Evolutionary conservation across 2,329 filamentous ascomycete genomes (phyloP).

Genomic region (Decorospora gaudefroyi): DNA sequence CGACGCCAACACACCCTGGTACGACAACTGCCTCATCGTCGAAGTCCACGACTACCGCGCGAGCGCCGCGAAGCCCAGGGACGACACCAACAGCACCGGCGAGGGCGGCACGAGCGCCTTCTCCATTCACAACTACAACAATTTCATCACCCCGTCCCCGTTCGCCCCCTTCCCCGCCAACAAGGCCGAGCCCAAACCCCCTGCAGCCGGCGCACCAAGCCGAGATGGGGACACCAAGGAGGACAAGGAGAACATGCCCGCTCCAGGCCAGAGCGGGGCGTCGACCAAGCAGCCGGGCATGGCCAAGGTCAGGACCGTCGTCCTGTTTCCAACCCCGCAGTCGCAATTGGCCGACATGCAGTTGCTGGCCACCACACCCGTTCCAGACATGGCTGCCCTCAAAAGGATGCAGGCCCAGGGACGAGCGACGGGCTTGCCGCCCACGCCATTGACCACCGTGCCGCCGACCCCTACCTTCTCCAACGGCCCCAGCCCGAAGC

Average conservation of each 20-base stretch:
- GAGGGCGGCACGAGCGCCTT: slow-evolving; percentile 68
- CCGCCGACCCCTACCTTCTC: slow-evolving; percentile 63
- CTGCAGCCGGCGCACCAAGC: slow-evolving; percentile 25
- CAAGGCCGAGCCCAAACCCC: slow-evolving; percentile 34
- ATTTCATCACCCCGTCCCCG: slow-evolving; percentile 86
- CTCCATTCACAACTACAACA: slow-evolving; percentile 91
- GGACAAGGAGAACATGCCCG: slow-evolving; percentile 63
- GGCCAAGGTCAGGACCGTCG: slow-evolving; percentile 71
- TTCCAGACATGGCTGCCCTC: slow-evolving; percentile 55
- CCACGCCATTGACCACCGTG: slow-evolving; percentile 62
- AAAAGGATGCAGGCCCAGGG: slow-evolving; percentile 55
- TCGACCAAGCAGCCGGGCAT: slow-evolving; percentile 53
- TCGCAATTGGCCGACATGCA: slow-evolving; percentile 76
- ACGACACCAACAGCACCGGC: slow-evolving; percentile 54
- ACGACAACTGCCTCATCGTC: slow-evolving; percentile 90
- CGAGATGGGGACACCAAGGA: slow-evolving; percentile 36
- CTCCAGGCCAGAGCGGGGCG: slow-evolving; percentile 53
- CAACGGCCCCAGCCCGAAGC: slow-evolving; percentile 69
- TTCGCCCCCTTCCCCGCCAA: slow-evolving; percentile 70
- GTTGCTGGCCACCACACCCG: slow-evolving; percentile 73
- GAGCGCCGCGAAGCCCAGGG: slow-evolving; percentile 61
- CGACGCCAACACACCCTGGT: slow-evolving; percentile 74
- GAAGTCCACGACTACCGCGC: slow-evolving; percentile 88
- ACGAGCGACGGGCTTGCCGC: slow-evolving; percentile 61
- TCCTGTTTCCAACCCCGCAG: slow-evolving; percentile 81